Conservation (phyloP, 495 filamentous ascomycete species). For the Penicillium steckii region DNA sequence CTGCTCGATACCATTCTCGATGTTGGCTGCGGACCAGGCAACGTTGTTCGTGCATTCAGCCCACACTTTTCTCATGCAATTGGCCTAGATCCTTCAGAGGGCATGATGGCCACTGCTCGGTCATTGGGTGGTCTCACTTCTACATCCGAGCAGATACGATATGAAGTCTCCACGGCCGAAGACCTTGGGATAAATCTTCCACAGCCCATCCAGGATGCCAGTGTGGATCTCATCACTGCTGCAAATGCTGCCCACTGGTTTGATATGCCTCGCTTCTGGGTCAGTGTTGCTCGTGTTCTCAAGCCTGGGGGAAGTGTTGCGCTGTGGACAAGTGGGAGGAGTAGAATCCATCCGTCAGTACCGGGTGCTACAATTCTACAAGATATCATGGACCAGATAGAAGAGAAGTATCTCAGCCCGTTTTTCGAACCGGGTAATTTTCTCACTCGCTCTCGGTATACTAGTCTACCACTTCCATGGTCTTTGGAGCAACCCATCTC, state of each 20-base stretch:
- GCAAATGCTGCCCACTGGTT: slow-evolving; percentile 62
- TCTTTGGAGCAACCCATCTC: slow-evolving; percentile 25
- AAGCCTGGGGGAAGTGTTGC: slow-evolving; percentile 57
- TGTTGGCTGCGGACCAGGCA: slow-evolving; percentile 57
- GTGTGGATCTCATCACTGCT: slow-evolving; percentile 52
- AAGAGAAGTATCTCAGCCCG: slow-evolving; percentile 28
- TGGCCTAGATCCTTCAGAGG: slow-evolving; percentile 50
- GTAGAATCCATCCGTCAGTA: slow-evolving; percentile 27
- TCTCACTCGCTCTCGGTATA: slow-evolving; percentile 36
- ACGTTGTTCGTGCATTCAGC: slow-evolving; percentile 36
- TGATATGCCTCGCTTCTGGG: slow-evolving; percentile 56
- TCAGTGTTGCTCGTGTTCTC: slow-evolving; percentile 45
- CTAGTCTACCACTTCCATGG: slow-evolving; percentile 52
- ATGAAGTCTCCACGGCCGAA: slow-evolving; percentile 46
- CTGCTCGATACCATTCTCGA: slow-evolving; percentile 46
- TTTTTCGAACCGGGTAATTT: slow-evolving; percentile 39
- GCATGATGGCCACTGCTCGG: slow-evolving; percentile 53
- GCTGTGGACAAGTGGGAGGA: slow-evolving; percentile 42
- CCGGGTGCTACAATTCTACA: slow-evolving; percentile 32
- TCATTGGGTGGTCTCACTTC: slow-evolving; percentile 31
- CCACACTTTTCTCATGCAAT: slow-evolving; percentile 44
- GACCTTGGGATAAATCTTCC: slow-evolving; percentile 25
- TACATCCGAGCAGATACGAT: slow-evolving; percentile 34
- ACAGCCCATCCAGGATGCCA: slow-evolving; percentile 20
- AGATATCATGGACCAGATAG: slow-evolving; percentile 27